A percentile compares a stretch with the other conserved stretches of the same genome.
Evolutionary conservation across 2,329 filamentous ascomycete species (phyloP).

Genomic region (Aphanoascus verrucosus): DNA sequence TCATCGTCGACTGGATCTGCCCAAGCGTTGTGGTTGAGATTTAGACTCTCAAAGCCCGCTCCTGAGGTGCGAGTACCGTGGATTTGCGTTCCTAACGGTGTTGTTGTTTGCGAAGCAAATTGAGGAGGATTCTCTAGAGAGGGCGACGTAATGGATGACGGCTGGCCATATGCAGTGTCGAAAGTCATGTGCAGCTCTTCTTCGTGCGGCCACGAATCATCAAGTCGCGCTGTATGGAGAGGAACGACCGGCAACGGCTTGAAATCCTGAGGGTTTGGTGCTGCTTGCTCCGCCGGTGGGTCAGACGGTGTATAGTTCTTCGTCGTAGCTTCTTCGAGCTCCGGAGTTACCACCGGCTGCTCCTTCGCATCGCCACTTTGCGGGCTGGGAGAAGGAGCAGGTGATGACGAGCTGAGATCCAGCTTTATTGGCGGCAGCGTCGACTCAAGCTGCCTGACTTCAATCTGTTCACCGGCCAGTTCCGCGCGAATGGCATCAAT

Average conservation of each 20-base stretch:
- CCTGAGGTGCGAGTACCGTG: background rate
- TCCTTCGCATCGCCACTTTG: background rate
- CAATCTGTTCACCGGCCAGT: constrained; percentile 59
- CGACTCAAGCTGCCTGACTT: constrained; percentile 72
- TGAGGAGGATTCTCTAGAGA: background rate
- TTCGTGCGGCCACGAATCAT: constrained; percentile 18
- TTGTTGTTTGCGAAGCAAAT: background rate
- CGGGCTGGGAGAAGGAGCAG: constrained; percentile 12
- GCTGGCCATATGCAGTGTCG: constrained; percentile 49
- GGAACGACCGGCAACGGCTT: constrained; percentile 3
- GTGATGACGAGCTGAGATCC: constrained; percentile 37
- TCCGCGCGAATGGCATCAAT: constrained; percentile 87
- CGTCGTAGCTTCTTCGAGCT: background rate
- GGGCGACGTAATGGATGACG: constrained; percentile 16
- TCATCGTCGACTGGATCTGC: constrained; percentile 56
- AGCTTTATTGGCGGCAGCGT: constrained; percentile 87
- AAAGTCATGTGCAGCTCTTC: constrained; percentile 57
- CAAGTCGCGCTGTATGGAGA: too few relatives aligned
- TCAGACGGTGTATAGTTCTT: background rate
- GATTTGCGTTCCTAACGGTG: background rate
- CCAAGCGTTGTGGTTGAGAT: constrained; percentile 51
- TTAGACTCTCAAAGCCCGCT: constrained; percentile 1
- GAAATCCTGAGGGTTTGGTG: background rate
- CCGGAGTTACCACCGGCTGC: background rate
- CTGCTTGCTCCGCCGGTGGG: background rate